Conservation (phyloP, 208 protist genomes). For the Trypanosoma rangeli region DNA sequence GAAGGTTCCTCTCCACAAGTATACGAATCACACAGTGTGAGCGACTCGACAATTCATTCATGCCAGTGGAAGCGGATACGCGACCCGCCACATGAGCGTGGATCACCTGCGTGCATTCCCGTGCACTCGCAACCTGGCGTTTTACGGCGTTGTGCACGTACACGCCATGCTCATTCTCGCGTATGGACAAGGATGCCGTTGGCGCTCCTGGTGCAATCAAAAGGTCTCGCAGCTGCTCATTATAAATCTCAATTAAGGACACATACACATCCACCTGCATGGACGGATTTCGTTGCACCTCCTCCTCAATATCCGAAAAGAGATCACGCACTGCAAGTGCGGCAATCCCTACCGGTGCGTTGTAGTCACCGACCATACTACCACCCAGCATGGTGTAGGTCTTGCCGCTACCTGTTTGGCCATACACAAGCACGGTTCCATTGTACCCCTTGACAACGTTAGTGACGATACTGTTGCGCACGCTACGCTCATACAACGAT, state of each 20-base stretch:
- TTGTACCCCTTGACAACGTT: constrained; percentile 84
- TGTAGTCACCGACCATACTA: constrained; percentile 3
- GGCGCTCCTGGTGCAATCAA: constrained; percentile 29
- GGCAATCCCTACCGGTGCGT: constrained; percentile 38
- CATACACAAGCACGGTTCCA: constrained; percentile 84
- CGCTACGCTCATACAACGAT: constrained; percentile 53
- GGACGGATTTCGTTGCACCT: constrained; percentile 39
- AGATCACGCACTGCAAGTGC: constrained; percentile 55
- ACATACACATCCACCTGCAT: constrained; percentile 43
- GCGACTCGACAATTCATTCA: constrained; percentile 94
- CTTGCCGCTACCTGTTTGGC: constrained; percentile 88
- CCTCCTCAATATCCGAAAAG: constrained; percentile 46
- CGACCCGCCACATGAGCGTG: constrained; percentile 44
- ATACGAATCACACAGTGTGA: constrained; percentile 96
- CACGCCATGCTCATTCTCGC: constrained; percentile 76
- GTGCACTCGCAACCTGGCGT: constrained; percentile 41
- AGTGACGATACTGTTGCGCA: constrained; percentile 47
- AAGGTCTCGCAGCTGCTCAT: constrained; percentile 85
- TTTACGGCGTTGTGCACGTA: constrained; percentile 82
- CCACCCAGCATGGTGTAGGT: constrained; percentile 81
- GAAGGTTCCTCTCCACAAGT: constrained; percentile 72
- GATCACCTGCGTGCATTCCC: constrained; percentile 67
- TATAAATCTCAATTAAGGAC: constrained; percentile 81
- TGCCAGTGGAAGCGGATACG: constrained; percentile 80
- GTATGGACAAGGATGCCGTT: constrained; percentile 50